Percentiles rank a stretch among this genome's conserved stretches.
Evolutionary conservation across 306 rosid species (phyloP).

Genomic region (Prunus davidiana): DNA sequence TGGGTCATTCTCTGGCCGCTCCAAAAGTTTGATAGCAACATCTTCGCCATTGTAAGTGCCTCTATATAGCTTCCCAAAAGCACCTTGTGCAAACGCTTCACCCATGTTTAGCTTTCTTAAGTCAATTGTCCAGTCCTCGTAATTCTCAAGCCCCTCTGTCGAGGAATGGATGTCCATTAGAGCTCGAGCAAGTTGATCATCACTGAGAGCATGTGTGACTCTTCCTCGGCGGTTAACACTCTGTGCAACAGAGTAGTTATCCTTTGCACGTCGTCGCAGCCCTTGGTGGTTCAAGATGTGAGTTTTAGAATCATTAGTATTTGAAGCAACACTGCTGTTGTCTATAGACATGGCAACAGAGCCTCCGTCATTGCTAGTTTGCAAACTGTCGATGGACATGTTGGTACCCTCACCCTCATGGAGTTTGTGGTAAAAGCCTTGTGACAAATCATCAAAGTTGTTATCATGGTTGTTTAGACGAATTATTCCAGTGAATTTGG

Average conservation of each 20-base stretch:
- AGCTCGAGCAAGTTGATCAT: conserved; percentile 94
- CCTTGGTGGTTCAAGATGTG: conserved; percentile 94
- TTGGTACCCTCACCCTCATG: conserved; percentile 72
- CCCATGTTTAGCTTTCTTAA: conserved; percentile 91
- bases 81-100: conserved; percentile 95
- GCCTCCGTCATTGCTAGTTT: conserved; percentile 88
- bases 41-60: conserved; percentile 94
- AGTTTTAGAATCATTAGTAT: conserved; percentile 90
- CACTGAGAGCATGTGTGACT: conserved; percentile 87
- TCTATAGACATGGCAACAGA: conserved; percentile 97
- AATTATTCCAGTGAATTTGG: conserved; percentile 66
- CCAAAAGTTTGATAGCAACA: conserved; percentile 95
- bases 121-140: conserved; percentile 89
- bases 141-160: conserved; percentile 82
- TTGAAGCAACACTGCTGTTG: conserved; percentile 96
- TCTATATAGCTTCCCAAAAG: conserved; percentile 93
- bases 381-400: conserved; percentile 94
- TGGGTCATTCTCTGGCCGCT: conserved; percentile 90
- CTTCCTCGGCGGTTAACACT: conserved; percentile 85
- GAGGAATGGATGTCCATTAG: conserved; percentile 72
- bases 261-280: conserved; percentile 65
- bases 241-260: conserved; percentile 74
- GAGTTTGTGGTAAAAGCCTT: conserved; percentile 86
- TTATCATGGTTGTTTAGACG: conserved; percentile 60
- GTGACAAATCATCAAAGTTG: conserved; percentile 78